Base-by-base conservation (phyloP, 129 eudicot genomes). In the Saposhnikovia divaricata region DNA sequence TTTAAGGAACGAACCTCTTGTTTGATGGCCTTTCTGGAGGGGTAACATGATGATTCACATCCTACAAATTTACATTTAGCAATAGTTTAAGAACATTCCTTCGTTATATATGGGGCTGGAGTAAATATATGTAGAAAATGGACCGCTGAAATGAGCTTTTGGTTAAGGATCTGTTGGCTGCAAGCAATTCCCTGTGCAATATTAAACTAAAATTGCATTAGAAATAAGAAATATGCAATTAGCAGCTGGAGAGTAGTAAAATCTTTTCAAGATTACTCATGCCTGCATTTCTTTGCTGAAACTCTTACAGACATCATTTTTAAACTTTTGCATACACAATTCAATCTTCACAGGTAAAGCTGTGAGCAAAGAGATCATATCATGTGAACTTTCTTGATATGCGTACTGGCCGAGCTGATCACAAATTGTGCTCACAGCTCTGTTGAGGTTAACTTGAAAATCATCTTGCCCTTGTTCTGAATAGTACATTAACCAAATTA, bases 381-480 rank as follows among this genome's bases (percentile, higher is more conserved):
- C 88, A 79, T 85, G 80, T 75, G 84, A 82, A 73, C 83, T 90
- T 76, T 85, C 90, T 82, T 81, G 87, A 81, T 75, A 48, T 48
- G 27, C 81, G 71, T 80, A 50, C 79, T 87, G 86, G 78, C 79
- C 82, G 68, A 88, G 74, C 73, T 92, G 89, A 71, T 82, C 92
- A 78, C 87, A 79, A 77, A 94, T 81, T 74, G 82, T 83, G 80
- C 87, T 89, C 78, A 94, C 78, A 80, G 86, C 90, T 83, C 80
- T 84, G 59, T 83, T 91, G 23, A 94, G 76, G 76, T 81, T 73
- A 47, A 87, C 80, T 86, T 85, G 90, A 70, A 89, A 72, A 73
- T 90, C 97, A 82, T 90, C 98, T 85, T 87, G 97, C 81, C 87
- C 88, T 92, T 92, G 85, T 77, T 86, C 98, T 94, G 89, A 47